phyloP scores from a whole-genome alignment of 2,329 filamentous ascomycete genomes.

The Purpureocillium takamizusanense region DNA sequence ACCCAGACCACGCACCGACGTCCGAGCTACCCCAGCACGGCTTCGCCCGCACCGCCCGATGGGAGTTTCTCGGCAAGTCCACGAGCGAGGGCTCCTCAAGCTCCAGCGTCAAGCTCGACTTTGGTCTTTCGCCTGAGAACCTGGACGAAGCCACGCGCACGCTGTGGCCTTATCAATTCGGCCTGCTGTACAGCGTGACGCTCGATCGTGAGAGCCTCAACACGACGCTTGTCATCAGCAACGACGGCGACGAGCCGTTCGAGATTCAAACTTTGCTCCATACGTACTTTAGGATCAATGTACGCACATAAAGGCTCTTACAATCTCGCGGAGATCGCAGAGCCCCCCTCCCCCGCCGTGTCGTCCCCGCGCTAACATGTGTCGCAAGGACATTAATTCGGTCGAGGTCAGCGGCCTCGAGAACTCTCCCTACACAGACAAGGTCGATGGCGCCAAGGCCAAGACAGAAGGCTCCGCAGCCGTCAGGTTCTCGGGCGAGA shows the following conservation, averaged over 20 bases:
- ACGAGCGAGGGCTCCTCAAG: conserved; percentile 38
- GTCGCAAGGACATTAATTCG: conserved; percentile 63
- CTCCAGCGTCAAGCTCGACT: conserved; percentile 83
- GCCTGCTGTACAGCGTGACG: conserved; percentile 87
- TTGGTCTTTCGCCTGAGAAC: conserved; percentile 71
- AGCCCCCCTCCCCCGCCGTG: too few species aligned
- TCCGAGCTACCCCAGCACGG: conserved; percentile 82
- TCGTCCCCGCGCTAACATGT: too few species aligned
- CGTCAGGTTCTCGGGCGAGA: conserved; percentile 67
- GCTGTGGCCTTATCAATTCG: conserved; percentile 81
- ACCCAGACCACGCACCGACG: conserved; percentile 68
- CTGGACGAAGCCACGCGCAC: conserved; percentile 59
- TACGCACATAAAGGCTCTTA: conserved; percentile 31
- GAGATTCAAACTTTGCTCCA: conserved; percentile 90
- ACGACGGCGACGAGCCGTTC: conserved; percentile 73
- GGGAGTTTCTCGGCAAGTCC: conserved; percentile 91
- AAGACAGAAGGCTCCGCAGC: conserved; percentile 55
- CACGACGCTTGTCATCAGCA: conserved; percentile 79
- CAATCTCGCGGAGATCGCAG: too few species aligned
- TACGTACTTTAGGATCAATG: conserved; percentile 76
- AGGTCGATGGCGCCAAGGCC: conserved; percentile 57
- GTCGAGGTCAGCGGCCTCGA: conserved; percentile 68
- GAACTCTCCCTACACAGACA: conserved; percentile 72
- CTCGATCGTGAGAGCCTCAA: conserved; percentile 65
- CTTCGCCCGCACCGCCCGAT: conserved; percentile 80